These are phyloP conservation scores for Penicillium silybi DNA, from an alignment of 495 filamentous ascomycete species.

Conservation along the genomic window DNA sequence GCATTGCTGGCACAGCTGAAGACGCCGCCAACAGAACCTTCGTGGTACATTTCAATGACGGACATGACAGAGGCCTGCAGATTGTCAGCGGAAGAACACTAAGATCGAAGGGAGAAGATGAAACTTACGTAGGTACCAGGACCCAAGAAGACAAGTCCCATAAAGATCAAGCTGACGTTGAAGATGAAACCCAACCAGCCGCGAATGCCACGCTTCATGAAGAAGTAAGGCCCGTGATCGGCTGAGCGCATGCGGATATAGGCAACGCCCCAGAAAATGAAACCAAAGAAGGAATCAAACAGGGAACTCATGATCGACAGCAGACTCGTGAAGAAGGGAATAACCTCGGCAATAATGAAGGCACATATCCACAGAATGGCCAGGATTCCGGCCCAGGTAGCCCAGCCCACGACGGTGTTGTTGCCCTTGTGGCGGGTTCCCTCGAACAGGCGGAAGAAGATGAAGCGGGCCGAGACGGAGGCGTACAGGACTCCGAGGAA, in stretches of 20 bases:
- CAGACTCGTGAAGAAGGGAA: constrained; percentile 85
- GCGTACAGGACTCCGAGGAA: constrained; percentile 87
- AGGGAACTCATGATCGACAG: constrained; percentile 83
- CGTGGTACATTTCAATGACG: constrained; percentile 57
- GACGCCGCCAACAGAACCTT: constrained; percentile 50
- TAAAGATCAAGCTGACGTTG: constrained; percentile 65
- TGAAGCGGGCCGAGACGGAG: constrained; percentile 79
- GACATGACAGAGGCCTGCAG: constrained; percentile 54
- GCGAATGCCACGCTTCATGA: constrained; percentile 53
- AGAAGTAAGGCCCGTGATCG: constrained; percentile 60
- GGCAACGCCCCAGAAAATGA: constrained; percentile 90
- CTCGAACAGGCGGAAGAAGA: constrained; percentile 82
- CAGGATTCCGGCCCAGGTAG: constrained; percentile 69
- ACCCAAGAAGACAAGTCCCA: constrained; percentile 71
- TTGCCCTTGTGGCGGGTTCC: constrained; percentile 69
- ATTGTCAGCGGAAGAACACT: constrained; percentile 3
- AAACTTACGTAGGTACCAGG: constrained; percentile 74
- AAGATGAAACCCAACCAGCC: constrained; percentile 59
- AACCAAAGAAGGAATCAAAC: constrained; percentile 90
- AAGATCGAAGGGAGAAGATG: not conserved
- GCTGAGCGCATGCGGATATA: constrained; percentile 76
- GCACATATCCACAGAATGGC: constrained; percentile 69
- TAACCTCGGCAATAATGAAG: constrained; percentile 83
- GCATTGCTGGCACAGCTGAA: constrained; percentile 64
- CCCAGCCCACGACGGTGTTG: constrained; percentile 82